These are phyloP conservation scores for Pestalotiopsis fici DNA, from an alignment of 2,329 filamentous ascomycete genomes.

Conservation along the genomic window DNA sequence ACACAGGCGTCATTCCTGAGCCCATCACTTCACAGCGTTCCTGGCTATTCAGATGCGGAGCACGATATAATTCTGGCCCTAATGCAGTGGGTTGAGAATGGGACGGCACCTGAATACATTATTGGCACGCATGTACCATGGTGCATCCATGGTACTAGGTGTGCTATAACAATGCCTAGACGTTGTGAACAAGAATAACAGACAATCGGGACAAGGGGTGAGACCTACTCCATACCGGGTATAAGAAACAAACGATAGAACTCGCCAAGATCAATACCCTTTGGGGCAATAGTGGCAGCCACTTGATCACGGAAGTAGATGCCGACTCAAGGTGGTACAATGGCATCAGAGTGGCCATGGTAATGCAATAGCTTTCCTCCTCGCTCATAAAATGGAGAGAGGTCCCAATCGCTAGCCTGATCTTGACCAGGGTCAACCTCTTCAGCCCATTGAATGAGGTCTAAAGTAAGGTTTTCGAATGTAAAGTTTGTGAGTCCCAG, in stretches of 20 bases:
- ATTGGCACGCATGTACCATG: too few relatives aligned
- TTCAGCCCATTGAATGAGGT: not conserved
- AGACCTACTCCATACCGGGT: conserved; percentile 13
- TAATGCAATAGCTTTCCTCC: conserved; percentile 18
- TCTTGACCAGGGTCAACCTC: conserved; percentile 15
- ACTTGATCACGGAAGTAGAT: conserved; percentile 13
- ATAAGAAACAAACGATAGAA: conserved; percentile 27
- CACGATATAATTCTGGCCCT: not conserved
- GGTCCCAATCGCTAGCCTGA: conserved; percentile 16
- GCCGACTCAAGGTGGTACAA: conserved; percentile 14
- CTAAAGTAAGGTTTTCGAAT: not conserved
- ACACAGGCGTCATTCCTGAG: not conserved
- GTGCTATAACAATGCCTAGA: not conserved
- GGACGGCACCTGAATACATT: too few relatives aligned
- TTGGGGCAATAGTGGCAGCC: conserved; percentile 7
- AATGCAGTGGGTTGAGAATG: too few relatives aligned
- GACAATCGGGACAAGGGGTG: not conserved
- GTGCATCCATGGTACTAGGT: not conserved
- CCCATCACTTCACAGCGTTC: not conserved
- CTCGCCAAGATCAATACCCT: conserved; percentile 20
- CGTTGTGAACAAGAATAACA: not conserved
- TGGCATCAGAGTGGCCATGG: conserved; percentile 16
- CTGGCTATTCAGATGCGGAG: not conserved
- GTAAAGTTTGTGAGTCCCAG: not conserved
- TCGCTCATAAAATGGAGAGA: conserved; percentile 12